A percentile compares a stretch with the other conserved stretches of the same genome.
Conservation (phyloP, 2,329 filamentous ascomycete species). For the Capronia americana region DNA sequence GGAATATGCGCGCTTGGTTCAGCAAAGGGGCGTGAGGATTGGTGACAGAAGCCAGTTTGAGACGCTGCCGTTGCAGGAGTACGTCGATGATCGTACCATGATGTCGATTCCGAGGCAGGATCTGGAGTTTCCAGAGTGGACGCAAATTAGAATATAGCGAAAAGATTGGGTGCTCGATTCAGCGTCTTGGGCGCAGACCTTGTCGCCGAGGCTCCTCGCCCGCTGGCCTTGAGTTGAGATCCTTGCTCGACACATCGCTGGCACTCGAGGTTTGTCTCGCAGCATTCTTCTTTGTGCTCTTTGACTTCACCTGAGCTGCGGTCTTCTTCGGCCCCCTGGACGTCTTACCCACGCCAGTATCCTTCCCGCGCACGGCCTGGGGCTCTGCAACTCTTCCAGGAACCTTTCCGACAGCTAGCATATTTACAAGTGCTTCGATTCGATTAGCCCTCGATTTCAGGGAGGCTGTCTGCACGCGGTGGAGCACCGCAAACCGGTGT, state of each 20-base stretch:
- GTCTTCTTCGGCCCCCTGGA: conserved; percentile 2
- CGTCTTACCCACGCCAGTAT: neutral
- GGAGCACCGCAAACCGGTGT: conserved; percentile 56
- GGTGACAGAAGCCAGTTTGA: conserved; percentile 34
- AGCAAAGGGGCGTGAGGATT: conserved; percentile 31
- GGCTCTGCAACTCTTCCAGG: neutral
- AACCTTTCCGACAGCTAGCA: conserved; percentile 45
- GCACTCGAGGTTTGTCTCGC: neutral
- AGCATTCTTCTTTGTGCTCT: neutral
- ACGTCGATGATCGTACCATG: conserved; percentile 33
- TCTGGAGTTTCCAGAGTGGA: conserved; percentile 34
- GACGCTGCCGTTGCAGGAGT: conserved; percentile 28
- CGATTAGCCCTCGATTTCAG: conserved; percentile 44
- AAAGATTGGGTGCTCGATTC: neutral
- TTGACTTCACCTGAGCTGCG: neutral
- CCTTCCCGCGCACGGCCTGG: neutral
- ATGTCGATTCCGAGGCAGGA: conserved; percentile 32
- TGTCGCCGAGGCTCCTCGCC: conserved; percentile 10
- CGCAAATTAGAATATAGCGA: conserved; percentile 22
- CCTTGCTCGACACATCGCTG: neutral
- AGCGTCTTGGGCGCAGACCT: conserved; percentile 15
- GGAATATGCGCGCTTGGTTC: conserved; percentile 32
- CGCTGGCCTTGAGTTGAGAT: neutral
- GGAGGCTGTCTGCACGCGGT: conserved; percentile 53
- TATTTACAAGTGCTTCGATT: conserved; percentile 52